These are phyloP conservation scores for Boletellus emodensis DNA, from an alignment of 768 basidiomycete species.

Conservation along the genomic window DNA sequence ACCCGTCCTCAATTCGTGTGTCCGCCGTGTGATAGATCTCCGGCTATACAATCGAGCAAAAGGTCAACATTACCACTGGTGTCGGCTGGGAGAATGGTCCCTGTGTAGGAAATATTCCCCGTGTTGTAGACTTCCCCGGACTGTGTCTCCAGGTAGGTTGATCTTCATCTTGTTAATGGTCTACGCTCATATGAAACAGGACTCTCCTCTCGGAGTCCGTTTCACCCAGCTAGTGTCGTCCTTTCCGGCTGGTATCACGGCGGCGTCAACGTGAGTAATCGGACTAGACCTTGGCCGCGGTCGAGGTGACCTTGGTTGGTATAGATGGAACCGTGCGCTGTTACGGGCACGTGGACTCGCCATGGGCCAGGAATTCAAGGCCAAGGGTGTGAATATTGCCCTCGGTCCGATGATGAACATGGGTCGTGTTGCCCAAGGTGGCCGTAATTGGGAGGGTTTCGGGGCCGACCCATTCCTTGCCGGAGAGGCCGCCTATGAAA, in stretches of 20 bases:
- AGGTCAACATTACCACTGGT: slow-evolving; percentile 62
- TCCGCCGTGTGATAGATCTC: slow-evolving; percentile 34
- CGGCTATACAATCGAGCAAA: slow-evolving; percentile 55
- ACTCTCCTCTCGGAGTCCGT: slow-evolving; percentile 78
- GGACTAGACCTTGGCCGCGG: background rate
- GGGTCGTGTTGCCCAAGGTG: slow-evolving; percentile 71
- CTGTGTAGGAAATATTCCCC: slow-evolving; percentile 68
- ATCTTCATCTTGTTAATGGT: background rate
- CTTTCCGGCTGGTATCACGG: slow-evolving; percentile 83
- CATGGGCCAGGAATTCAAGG: slow-evolving; percentile 79
- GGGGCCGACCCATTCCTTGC: slow-evolving; percentile 84
- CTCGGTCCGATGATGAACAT: slow-evolving; percentile 87
- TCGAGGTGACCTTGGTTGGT: background rate
- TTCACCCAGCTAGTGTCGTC: slow-evolving; percentile 66
- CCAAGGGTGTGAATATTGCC: slow-evolving; percentile 80
- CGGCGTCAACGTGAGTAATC: slow-evolving; percentile 67
- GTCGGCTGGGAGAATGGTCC: slow-evolving; percentile 48
- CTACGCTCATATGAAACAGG: slow-evolving; percentile 32
- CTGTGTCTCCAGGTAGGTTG: slow-evolving; percentile 61
- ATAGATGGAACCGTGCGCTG: slow-evolving; percentile 70
- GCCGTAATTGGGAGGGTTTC: slow-evolving; percentile 97
- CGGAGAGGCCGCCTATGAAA: slow-evolving; percentile 76
- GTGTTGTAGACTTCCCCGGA: slow-evolving; percentile 56
- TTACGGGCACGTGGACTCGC: slow-evolving; percentile 72
- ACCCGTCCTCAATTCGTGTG: background rate